Base-by-base conservation (phyloP, 257 asterid genomes). In the Petunia secreta region DNA sequence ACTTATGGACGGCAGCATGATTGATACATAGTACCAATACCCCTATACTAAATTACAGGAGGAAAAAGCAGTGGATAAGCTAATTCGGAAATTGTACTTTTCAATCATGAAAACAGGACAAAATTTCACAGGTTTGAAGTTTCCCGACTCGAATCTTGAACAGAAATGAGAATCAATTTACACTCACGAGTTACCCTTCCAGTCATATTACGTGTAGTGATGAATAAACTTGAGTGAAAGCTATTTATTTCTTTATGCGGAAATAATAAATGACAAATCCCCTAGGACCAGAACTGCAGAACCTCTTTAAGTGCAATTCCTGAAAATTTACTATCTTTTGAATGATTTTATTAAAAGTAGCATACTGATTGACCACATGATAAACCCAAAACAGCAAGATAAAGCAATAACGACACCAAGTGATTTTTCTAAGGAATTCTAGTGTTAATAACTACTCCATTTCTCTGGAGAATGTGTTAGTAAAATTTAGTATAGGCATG, bases 51-150 rank as follows among this genome's bases (percentile, higher is more conserved):
- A 46, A 59, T 46, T 46, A 25, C 59, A 25, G 48, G 77, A 65
- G 34, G 50, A 65, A 39, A 14, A 50, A 65, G 43, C 69, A 63
- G 69, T 37, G 8, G 46, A 38, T 5, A 63, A 37, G 5, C 73
- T 50, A 66, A 66, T 6, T 6, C 53, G 34, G 62, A 34, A 50
- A 73, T 50, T 73, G 60, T 73, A 50, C 62, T 50, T 73, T 36
- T 50, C 34, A 73, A 73, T 73, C 62, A 73, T 73, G 78, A 73
- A 73, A 73, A 50, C 62, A 73, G 44, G 62, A 50, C 78, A 73
- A 50, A 16, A 16, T 10, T 10, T 50, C 36, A 57, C 36, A 57
- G 63, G 62, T 55, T 55, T 55, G 62, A 55, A 55, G 62, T 55
- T 55, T 13, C 34, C 36, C 9, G 2, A 15, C 63, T 57, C 63